These are phyloP conservation scores for Globisporangium solare DNA, from an alignment of 352 stramenopile genomes.

Conservation along the genomic window DNA sequence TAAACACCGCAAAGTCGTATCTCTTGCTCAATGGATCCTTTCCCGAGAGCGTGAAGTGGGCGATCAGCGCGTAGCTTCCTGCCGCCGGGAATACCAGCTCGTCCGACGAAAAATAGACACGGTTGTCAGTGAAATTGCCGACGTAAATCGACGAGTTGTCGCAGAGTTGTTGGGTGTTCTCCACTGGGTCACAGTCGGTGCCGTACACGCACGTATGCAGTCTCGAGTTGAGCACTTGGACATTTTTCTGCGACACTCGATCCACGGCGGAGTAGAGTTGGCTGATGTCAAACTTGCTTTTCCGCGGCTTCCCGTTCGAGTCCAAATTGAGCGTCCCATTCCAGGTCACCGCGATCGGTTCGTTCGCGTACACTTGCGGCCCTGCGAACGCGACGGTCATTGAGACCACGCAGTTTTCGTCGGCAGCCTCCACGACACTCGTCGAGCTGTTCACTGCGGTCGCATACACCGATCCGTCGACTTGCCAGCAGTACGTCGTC, in stretches of 20 bases:
- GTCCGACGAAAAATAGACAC: constrained; percentile 45
- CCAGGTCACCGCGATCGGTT: constrained; percentile 60
- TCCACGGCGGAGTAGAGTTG: constrained; percentile 41
- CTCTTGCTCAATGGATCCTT: constrained; percentile 30
- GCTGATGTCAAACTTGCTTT: constrained; percentile 45
- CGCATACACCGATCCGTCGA: constrained; percentile 48
- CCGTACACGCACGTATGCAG: constrained; percentile 43
- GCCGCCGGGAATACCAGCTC: constrained; percentile 45
- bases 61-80: constrained; percentile 50
- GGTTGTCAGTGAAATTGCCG: constrained; percentile 48
- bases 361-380: constrained; percentile 44
- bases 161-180: constrained; percentile 28
- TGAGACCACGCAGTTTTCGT: constrained; percentile 43
- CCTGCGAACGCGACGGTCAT: constrained; percentile 42
- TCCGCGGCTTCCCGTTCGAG: constrained; percentile 22
- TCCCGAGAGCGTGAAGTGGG: constrained; percentile 59
- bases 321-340: constrained; percentile 48
- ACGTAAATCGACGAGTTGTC: constrained; percentile 46
- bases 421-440: constrained; percentile 30
- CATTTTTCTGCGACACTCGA: constrained; percentile 45
- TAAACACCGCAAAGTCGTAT: constrained; percentile 67
- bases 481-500: constrained; percentile 62
- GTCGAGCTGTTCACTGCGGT: constrained; percentile 37
- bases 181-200: constrained; percentile 53
- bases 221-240: constrained; percentile 49